These are phyloP conservation scores for Emiliania huxleyi DNA, from an alignment of 78 protist genomes.

Conservation along the genomic window DNA sequence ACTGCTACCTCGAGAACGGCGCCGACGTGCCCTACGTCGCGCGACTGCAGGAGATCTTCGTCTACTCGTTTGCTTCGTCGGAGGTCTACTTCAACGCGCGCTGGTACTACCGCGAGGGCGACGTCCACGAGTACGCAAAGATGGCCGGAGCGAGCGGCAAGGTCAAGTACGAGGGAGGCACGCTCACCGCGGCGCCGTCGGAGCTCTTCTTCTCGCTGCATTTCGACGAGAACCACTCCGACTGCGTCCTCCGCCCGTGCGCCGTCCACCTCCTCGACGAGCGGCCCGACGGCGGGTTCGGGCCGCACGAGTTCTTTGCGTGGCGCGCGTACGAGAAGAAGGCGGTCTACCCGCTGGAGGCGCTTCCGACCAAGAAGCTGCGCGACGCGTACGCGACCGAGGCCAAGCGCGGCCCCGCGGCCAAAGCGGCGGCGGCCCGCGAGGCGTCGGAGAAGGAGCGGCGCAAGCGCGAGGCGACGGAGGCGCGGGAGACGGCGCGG, in stretches of 20 bases:
- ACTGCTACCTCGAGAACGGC: not conserved
- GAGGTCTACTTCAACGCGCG: conserved; percentile 27
- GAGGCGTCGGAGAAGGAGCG: too few species aligned
- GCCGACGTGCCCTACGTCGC: not conserved
- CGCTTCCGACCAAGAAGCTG: not conserved
- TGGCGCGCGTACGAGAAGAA: conserved; percentile 10
- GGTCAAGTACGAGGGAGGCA: not conserved
- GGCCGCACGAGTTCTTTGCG: not conserved
- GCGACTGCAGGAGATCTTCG: conserved; percentile 11
- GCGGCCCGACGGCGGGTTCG: not conserved
- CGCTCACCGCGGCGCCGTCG: not conserved
- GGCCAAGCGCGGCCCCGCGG: not conserved
- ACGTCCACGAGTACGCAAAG: not conserved
- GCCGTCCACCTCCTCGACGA: not conserved
- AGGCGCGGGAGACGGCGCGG: too few species aligned
- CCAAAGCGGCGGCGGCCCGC: not conserved
- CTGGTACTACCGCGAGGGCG: conserved; percentile 3
- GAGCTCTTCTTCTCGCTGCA: conserved; percentile 21
- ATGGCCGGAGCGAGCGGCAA: not conserved
- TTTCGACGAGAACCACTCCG: conserved; percentile 10
- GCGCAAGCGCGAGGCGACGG: too few species aligned
- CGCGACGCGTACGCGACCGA: not conserved
- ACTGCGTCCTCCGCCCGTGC: not conserved
- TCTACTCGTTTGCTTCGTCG: not conserved
- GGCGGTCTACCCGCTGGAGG: not conserved